Base-by-base conservation (phyloP, 768 basidiomycete species). In the Galerina marginata region DNA sequence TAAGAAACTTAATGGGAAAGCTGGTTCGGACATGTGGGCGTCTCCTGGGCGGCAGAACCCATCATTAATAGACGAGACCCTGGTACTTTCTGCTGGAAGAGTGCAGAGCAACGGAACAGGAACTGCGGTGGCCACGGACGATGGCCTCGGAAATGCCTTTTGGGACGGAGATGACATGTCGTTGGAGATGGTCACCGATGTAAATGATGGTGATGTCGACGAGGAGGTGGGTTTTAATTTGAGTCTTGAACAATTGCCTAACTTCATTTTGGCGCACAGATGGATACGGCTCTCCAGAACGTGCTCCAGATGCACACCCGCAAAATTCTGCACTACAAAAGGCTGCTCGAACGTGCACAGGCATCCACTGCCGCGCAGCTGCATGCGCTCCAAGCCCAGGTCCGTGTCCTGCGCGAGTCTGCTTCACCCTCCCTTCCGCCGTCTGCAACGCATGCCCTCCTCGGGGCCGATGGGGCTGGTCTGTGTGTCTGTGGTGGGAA, bases 331-430 rank as follows among this genome's bases (percentile, higher is more conserved):
- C 85, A 88, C 58, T 90, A 91, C 74, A 93, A 89, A 68, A 84
- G 92, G 1, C 80, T 95, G 1, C 82, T 95, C 11, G 92, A 95
- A 65, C 88, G 89, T 42, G 83, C 91, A 0, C 93, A 95, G 66
- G 86, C 89, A 2, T 86, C 87, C 9, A 82, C 89, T 1, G 91
- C 92, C 0, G 88, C 92, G 1, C 93, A 95, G 67, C 77, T 94
- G 2, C 92, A 95, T 67, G 92, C 93, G 0, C 77, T 95, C 1
- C 92, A 94, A 73, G 92, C 92, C 2, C 91, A 95, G 68, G 78
- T 93, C 3, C 80, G 86, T 11, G 77, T 91, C 26, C 77, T 94
- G 33, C 85, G 89, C 44, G 74, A 77, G 11, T 81, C 74, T 61
- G 60, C 73, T 40, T 66, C 63, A 14, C 61, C 67, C 23, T 6